These are phyloP conservation scores for Zygotorulaspora mrakii DNA, from an alignment of 1,139 yeast species.

Conservation along the genomic window DNA sequence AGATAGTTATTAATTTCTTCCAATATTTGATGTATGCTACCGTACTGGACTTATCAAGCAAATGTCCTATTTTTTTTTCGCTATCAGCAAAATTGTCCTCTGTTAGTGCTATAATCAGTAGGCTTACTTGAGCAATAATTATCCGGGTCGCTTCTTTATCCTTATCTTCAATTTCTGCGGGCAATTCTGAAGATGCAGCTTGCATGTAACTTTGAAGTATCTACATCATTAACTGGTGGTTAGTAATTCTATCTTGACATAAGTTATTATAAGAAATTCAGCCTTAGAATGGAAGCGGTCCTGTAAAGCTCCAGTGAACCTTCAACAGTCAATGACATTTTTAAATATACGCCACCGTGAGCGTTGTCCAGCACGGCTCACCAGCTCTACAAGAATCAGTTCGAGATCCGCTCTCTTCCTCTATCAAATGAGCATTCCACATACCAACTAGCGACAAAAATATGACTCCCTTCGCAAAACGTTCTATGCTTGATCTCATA, in stretches of 20 bases:
- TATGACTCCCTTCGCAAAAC: background rate
- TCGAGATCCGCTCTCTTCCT: conserved; percentile 2
- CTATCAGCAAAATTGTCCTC: conserved; percentile 21
- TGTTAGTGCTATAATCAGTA: conserved; percentile 25
- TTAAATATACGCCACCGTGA: too few relatives aligned
- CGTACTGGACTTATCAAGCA: conserved; percentile 25
- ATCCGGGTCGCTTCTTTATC: conserved; percentile 29
- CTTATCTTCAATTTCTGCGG: conserved; percentile 14
- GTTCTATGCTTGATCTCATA: background rate
- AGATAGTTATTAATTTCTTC: conserved; percentile 26
- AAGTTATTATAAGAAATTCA: too few relatives aligned
- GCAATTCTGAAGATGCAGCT: conserved; percentile 17
- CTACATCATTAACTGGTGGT: conserved; percentile 4
- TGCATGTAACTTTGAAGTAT: conserved; percentile 25
- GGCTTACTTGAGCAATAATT: conserved; percentile 28
- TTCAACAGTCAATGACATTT: too few relatives aligned
- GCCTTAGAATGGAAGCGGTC: too few relatives aligned
- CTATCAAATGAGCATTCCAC: conserved; percentile 5
- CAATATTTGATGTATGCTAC: conserved; percentile 27
- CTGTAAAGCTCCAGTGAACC: too few relatives aligned
- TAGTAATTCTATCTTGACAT: conserved; percentile 7
- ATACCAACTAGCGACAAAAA: conserved; percentile 1
- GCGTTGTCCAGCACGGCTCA: too few relatives aligned
- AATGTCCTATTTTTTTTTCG: conserved; percentile 22
- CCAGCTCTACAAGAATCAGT: too few relatives aligned